These are phyloP conservation scores for Wickerhamiella brachini DNA, from an alignment of 805 yeast species.

Conservation along the genomic window DNA sequence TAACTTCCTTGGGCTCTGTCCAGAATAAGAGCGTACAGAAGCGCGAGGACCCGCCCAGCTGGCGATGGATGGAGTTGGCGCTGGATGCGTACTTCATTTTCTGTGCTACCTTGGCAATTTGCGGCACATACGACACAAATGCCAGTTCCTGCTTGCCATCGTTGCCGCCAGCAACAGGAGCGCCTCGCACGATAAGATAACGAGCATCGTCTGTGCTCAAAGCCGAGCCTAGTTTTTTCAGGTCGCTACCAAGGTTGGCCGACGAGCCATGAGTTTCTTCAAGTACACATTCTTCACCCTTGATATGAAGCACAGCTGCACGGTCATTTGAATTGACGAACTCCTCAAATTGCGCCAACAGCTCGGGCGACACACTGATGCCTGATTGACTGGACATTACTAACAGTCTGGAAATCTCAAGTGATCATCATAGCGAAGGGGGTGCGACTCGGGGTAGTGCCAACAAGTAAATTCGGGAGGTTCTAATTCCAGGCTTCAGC, in stretches of 20 bases:
- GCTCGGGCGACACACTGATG: conserved; percentile 34
- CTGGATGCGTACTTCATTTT: conserved; percentile 94
- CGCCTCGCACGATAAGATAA: conserved; percentile 34
- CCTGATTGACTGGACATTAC: conserved; percentile 58
- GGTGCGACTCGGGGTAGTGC: too few relatives aligned
- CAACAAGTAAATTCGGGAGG: too few relatives aligned
- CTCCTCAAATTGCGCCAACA: conserved; percentile 33
- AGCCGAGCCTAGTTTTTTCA: conserved; percentile 23
- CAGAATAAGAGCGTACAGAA: conserved; percentile 39
- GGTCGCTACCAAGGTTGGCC: conserved; percentile 25
- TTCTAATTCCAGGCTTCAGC: too few relatives aligned
- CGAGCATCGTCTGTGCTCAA: conserved; percentile 31
- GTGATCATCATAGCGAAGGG: too few relatives aligned
- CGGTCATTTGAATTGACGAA: conserved; percentile 27
- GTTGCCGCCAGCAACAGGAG: conserved; percentile 2
- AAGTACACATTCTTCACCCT: conserved; percentile 25
- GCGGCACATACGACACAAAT: conserved; percentile 80
- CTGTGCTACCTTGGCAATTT: conserved; percentile 59
- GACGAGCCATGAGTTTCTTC: conserved; percentile 23
- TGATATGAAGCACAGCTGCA: conserved; percentile 29
- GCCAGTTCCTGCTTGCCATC: conserved; percentile 25
- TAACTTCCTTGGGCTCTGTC: conserved; percentile 44
- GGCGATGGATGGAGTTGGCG: conserved; percentile 59
- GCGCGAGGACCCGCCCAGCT: conserved; percentile 47
- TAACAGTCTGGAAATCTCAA: too few relatives aligned